Evolutionary conservation across 306 rosid genomes (phyloP).

Genomic region (Glycine latifolia): DNA sequence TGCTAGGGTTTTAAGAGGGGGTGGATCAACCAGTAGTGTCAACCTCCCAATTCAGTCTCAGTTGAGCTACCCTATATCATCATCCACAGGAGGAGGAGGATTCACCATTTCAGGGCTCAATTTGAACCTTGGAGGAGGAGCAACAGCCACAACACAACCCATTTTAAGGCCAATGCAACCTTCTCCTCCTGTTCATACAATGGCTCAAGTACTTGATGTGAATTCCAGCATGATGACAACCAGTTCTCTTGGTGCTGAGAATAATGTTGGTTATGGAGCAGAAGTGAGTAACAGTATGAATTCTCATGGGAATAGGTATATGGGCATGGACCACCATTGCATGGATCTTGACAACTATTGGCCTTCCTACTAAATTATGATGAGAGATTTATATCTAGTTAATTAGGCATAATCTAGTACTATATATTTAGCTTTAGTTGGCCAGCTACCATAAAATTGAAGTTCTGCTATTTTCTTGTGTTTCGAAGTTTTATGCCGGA

Average conservation of each 20-base stretch:
- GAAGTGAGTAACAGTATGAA: constrained; percentile 57
- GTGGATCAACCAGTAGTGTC: constrained; percentile 46
- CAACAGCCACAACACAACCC: constrained; percentile 27
- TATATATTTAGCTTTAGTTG: too few relatives aligned
- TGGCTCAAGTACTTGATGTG: constrained; percentile 32
- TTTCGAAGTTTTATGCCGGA: too few relatives aligned
- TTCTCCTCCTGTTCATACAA: neutral
- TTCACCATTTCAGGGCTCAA: constrained; percentile 49
- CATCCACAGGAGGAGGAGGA: constrained; percentile 6
- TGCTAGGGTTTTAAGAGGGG: constrained; percentile 64
- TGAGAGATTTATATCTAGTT: too few relatives aligned
- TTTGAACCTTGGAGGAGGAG: constrained; percentile 45
- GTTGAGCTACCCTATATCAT: constrained; percentile 17
- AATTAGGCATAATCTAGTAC: too few relatives aligned
- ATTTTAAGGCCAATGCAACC: constrained; percentile 40
- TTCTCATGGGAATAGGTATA: constrained; percentile 55
- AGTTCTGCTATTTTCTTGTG: too few relatives aligned
- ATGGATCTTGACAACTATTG: constrained; percentile 85
- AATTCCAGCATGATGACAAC: constrained; percentile 55
- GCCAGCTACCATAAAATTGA: too few relatives aligned
- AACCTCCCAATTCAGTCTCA: constrained; percentile 38
- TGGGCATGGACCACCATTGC: constrained; percentile 72
- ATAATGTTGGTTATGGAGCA: constrained; percentile 46
- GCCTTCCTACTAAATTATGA: constrained; percentile 56
- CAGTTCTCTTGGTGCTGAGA: constrained; percentile 39